phyloP scores from a whole-genome alignment of 192 early-diverging fungal genomes.

The Rhizophlyctis rosea region DNA sequence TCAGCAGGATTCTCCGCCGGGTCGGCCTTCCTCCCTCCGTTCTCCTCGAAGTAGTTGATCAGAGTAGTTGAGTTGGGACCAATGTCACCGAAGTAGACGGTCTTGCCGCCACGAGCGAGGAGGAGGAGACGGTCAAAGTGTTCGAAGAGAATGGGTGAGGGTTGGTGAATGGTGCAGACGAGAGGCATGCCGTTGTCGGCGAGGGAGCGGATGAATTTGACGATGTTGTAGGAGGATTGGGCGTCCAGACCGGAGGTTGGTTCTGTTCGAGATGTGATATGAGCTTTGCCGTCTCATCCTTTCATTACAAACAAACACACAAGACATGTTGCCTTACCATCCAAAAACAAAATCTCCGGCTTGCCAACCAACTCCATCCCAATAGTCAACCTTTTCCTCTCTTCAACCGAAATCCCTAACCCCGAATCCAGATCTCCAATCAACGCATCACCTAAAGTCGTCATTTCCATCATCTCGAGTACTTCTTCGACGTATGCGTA shows the following conservation, averaged over 20 bases:
- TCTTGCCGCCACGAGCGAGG: constrained; percentile 77
- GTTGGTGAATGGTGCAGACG: constrained; percentile 85
- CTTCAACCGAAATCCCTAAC: constrained; percentile 77
- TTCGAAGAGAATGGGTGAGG: constrained; percentile 74
- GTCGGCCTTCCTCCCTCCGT: constrained; percentile 64
- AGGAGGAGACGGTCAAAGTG: constrained; percentile 81
- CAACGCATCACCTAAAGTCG: constrained; percentile 64
- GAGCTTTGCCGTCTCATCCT: background rate
- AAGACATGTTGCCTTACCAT: too few species aligned
- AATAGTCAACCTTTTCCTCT: constrained; percentile 85
- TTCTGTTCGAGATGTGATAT: background rate
- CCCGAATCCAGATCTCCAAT: constrained; percentile 72
- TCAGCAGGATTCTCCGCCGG: constrained; percentile 76
- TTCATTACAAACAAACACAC: too few species aligned
- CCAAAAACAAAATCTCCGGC: constrained; percentile 88
- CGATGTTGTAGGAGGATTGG: constrained; percentile 65
- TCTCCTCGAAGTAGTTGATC: constrained; percentile 69
- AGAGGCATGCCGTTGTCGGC: constrained; percentile 63
- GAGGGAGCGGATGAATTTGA: constrained; percentile 64
- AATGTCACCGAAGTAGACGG: constrained; percentile 80
- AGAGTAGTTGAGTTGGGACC: constrained; percentile 63
- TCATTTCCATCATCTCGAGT: constrained; percentile 70
- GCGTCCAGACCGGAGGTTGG: constrained; percentile 81
- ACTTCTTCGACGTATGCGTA: constrained; percentile 72
- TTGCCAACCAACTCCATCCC: constrained; percentile 80